A percentile compares a stretch with the other conserved stretches of the same genome.
These are phyloP conservation scores for Colletotrichum theobromicola DNA, from an alignment of 2,329 filamentous ascomycete species.

Conservation along the genomic window DNA sequence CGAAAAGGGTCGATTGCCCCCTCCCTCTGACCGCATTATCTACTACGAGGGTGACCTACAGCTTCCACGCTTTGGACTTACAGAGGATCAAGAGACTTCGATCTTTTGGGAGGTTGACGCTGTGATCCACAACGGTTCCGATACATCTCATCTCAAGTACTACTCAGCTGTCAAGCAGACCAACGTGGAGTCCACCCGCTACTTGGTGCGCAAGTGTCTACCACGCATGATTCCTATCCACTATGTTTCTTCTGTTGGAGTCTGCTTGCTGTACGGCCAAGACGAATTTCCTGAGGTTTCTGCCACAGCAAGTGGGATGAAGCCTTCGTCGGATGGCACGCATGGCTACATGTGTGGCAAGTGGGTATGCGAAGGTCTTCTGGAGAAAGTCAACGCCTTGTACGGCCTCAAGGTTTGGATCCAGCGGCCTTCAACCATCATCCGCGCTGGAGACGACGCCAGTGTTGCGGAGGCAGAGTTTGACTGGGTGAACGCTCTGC, in stretches of 20 bases:
- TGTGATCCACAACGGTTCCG: conserved; percentile 51
- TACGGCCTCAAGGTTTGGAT: not conserved
- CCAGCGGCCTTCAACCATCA: not conserved
- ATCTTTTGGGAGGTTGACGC: conserved; percentile 34
- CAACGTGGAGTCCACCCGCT: conserved; percentile 35
- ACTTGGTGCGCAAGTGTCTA: conserved; percentile 28
- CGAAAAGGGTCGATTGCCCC: not conserved
- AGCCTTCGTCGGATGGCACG: not conserved
- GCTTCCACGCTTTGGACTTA: conserved; percentile 41
- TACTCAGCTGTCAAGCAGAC: conserved; percentile 30
- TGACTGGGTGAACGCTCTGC: not conserved
- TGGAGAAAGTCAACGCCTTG: not conserved
- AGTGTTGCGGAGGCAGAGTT: not conserved
- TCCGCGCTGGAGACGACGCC: not conserved
- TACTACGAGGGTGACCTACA: conserved; percentile 40
- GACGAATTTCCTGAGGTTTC: conserved; percentile 12
- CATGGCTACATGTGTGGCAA: not conserved
- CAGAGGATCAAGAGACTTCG: conserved; percentile 5
- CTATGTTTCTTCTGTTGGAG: conserved; percentile 38
- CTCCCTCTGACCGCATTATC: not conserved
- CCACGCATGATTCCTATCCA: conserved; percentile 36
- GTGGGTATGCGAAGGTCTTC: not conserved
- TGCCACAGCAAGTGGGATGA: not conserved
- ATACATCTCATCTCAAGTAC: conserved; percentile 31
- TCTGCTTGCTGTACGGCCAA: conserved; percentile 10